Evolutionary conservation across 441 rosid genomes (phyloP).

Genomic region (Gossypium davidsonii): DNA sequence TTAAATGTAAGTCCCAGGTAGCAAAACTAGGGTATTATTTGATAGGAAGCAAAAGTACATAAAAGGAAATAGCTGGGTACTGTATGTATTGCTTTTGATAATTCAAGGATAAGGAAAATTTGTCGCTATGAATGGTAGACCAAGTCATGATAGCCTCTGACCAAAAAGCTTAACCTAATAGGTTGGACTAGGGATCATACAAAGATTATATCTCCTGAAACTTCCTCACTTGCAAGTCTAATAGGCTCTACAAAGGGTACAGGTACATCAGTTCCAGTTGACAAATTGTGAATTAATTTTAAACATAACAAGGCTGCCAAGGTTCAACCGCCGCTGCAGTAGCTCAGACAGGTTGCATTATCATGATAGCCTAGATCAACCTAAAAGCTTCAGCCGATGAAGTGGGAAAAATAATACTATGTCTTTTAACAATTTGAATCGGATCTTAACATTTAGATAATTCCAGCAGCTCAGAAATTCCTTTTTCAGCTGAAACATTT

Average conservation of each 20-base stretch:
- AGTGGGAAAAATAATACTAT: too few relatives aligned
- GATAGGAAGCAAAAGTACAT: not conserved
- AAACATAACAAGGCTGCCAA: not conserved
- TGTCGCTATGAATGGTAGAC: not conserved
- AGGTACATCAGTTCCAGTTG: not conserved
- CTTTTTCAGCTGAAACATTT: not conserved
- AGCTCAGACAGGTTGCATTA: not conserved
- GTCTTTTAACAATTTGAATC: too few relatives aligned
- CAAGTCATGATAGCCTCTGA: not conserved
- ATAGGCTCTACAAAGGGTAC: not conserved
- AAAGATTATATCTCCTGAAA: not conserved
- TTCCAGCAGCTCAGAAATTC: not conserved
- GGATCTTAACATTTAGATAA: not conserved
- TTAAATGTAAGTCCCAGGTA: not conserved
- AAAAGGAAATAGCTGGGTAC: not conserved
- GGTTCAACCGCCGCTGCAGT: not conserved
- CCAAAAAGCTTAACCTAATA: not conserved
- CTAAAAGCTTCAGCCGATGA: too few relatives aligned
- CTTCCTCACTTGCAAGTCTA: not conserved
- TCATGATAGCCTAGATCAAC: not conserved
- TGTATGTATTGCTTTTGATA: not conserved
- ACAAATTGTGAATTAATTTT: not conserved
- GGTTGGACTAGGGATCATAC: not conserved
- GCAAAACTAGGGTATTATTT: not conserved
- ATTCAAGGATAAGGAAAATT: not conserved